Evolutionary conservation across 1,284 basidiomycete genomes (phyloP), one percentile per base, ranked within the genome.

Genomic region (Irpex sp.): DNA sequence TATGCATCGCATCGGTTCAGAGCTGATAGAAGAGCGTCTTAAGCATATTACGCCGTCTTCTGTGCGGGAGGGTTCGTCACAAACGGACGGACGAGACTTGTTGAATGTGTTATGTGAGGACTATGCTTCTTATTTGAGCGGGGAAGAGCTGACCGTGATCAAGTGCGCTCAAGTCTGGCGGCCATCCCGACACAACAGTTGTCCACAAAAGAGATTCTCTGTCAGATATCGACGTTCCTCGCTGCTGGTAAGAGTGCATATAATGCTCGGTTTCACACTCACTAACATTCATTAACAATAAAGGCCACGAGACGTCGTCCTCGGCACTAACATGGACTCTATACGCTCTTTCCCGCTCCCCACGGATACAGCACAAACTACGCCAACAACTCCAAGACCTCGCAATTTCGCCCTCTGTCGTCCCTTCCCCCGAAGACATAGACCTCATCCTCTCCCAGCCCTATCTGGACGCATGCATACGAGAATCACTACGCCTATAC

Each of bases 221-320:
- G 84, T 63, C 90, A 93, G 72, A 90, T 94, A 65, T 86, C 87
- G 6, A 93, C 89, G 0, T 91, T 94, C 72, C 81, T 94, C 56
- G 81, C 85, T n/a, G 85, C 85, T 1, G 84, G 67, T 65, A 26
- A 15, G 56, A 51, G 11, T 43, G 8, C 36, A 4, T 5, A 21
- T 21, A 26, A 2, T 17, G 3, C 13, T 49, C 35, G 4, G 1
- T 1, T 55, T 13, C 17, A 54, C 51, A 19, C 17, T 17, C 1
- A 26, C 43, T 49, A 21, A 61, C 21, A 0, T 33, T 8, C 37
- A 15, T 35, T 43, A 35, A n/a, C 13, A 26, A 3, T 13, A 17
- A 55, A 56, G 73, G 86, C 17, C 81, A 87, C 73, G 87, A 89
- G 70, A 87, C 84, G 4, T 82, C 81, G 15, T 76, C 81, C 0